Percentiles rank a stretch among this genome's conserved stretches.
Evolutionary conservation across 1,284 basidiomycete species (phyloP).

Genomic region (Ustilago cynodontis): DNA sequence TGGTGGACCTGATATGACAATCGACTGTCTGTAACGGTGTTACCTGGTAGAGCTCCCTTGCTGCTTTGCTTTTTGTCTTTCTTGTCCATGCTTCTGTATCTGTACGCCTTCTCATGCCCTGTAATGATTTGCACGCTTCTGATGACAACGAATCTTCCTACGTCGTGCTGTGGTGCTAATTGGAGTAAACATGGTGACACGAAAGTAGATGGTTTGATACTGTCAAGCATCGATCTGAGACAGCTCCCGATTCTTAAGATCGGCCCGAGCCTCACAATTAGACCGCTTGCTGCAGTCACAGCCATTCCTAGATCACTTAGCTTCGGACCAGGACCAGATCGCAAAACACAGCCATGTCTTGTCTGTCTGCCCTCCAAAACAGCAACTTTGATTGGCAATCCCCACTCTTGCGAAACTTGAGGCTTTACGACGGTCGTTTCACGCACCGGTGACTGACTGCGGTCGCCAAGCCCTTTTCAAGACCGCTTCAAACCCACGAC

Average conservation of each 20-base stretch:
- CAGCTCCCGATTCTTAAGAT: too few species aligned
- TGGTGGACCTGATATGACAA: constrained; percentile 54
- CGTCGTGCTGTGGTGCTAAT: too few species aligned
- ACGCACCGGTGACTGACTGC: too few species aligned
- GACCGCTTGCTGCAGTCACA: neutral
- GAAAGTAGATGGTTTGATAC: too few species aligned
- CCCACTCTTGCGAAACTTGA: neutral
- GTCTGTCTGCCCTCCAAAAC: neutral
- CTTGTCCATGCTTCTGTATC: neutral
- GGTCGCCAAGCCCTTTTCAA: too few species aligned
- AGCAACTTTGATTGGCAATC: neutral
- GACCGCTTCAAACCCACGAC: too few species aligned
- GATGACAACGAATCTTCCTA: neutral
- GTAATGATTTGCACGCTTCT: neutral
- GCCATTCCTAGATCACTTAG: too few species aligned
- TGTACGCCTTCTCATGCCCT: neutral
- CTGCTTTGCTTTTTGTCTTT: neutral
- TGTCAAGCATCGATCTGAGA: too few species aligned
- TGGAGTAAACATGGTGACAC: too few species aligned
- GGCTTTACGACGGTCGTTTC: constrained; percentile 13
- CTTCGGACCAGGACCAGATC: neutral
- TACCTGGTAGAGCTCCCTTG: too few species aligned
- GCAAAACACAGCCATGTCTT: neutral
- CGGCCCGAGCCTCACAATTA: too few species aligned
- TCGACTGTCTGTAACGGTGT: too few species aligned